Percentiles rank a stretch among this genome's conserved stretches.
These are phyloP conservation scores for Phytophthora melonis DNA, from an alignment of 352 stramenopile species.

Conservation along the genomic window DNA sequence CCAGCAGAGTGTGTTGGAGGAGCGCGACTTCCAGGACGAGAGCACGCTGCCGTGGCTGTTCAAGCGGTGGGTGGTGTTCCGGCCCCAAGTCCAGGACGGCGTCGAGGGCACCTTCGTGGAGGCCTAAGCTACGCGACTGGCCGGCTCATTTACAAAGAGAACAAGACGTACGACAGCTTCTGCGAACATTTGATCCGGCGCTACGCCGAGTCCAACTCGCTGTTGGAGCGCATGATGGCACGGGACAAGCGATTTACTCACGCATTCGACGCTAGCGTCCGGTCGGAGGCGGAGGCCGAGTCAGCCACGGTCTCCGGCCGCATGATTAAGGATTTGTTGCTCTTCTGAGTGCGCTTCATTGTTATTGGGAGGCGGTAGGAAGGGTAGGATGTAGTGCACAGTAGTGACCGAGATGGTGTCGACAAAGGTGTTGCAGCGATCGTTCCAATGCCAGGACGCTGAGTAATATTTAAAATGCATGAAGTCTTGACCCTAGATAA, in stretches of 20 bases:
- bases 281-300: conserved; percentile 55
- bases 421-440: conserved; percentile 13
- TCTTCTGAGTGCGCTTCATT: conserved; percentile 62
- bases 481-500: too few relatives aligned
- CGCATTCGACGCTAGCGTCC: conserved; percentile 48
- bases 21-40: conserved; percentile 86
- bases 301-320: conserved; percentile 76
- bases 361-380: conserved; percentile 34
- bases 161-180: conserved; percentile 92
- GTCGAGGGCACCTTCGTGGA: conserved; percentile 84
- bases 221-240: conserved; percentile 88
- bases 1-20: conserved; percentile 85
- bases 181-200: conserved; percentile 89
- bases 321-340: conserved; percentile 88
- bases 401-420: conserved; percentile 7
- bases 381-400: conserved; percentile 19
- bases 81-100: conserved; percentile 70
- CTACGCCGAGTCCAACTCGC: conserved; percentile 85
- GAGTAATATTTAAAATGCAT: conserved; percentile 42
- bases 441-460: conserved; percentile 4
- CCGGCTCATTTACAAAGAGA: conserved; percentile 88
- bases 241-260: conserved; percentile 79
- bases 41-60: conserved; percentile 87
- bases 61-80: conserved; percentile 91
- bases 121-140: conserved; percentile 88